These are phyloP conservation scores for Lentinula raphanica DNA, from an alignment of 768 basidiomycete species.

Conservation along the genomic window DNA sequence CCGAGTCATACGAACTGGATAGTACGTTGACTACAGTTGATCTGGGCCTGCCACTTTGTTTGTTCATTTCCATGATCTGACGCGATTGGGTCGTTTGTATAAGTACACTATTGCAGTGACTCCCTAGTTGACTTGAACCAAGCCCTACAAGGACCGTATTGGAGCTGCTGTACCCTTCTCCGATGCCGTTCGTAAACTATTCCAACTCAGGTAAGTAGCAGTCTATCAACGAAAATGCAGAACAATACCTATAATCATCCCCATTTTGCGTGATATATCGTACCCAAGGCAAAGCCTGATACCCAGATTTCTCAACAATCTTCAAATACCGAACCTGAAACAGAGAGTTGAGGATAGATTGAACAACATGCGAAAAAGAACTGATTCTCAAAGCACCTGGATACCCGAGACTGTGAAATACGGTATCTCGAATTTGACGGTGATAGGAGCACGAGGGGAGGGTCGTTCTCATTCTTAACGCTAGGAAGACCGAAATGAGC, in stretches of 20 bases:
- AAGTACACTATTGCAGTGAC: too few species aligned
- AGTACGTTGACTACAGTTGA: background rate
- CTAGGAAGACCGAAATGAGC: constrained; percentile 96
- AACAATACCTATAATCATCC: constrained; percentile 75
- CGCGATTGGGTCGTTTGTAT: too few species aligned
- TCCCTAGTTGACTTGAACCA: too few species aligned
- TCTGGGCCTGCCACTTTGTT: too few species aligned
- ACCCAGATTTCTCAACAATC: constrained; percentile 97
- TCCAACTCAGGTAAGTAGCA: background rate
- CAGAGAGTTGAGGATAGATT: background rate
- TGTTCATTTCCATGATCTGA: too few species aligned
- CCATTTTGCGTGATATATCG: constrained; percentile 91
- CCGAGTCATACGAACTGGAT: too few species aligned
- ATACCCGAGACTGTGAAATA: constrained; percentile 98
- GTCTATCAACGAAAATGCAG: background rate
- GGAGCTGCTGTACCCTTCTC: constrained; percentile 8
- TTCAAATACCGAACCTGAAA: constrained; percentile 84
- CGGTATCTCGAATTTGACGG: constrained; percentile 97
- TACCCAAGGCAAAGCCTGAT: constrained; percentile 95
- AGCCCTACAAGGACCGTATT: constrained; percentile 6
- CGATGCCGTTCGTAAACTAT: constrained; percentile 8
- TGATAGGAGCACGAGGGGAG: constrained; percentile 82
- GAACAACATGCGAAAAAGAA: background rate
- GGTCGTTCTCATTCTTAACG: constrained; percentile 79
- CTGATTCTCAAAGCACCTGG: constrained; percentile 33